Conservation (phyloP, 2,329 filamentous ascomycete genomes). For the Fusarium sp. region DNA sequence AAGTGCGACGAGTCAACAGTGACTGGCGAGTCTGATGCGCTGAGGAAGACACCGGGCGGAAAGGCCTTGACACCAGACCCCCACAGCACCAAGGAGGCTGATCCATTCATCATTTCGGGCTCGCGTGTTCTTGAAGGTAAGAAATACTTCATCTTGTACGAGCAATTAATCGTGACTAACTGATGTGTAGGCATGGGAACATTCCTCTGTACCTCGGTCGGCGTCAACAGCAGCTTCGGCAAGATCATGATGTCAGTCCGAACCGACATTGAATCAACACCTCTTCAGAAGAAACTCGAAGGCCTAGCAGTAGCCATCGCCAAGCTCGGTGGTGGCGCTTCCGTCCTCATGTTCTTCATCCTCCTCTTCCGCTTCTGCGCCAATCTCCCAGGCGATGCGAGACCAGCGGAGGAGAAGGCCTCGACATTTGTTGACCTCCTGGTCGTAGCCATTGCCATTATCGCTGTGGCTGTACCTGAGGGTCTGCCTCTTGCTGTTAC, state of each 20-base stretch:
- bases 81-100: slow-evolving; percentile 76
- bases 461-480: slow-evolving; percentile 84
- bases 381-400: slow-evolving; percentile 66
- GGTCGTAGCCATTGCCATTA: slow-evolving; percentile 82
- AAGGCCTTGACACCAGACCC: slow-evolving; percentile 79
- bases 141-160: neutral
- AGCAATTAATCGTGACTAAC: neutral
- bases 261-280: slow-evolving; percentile 80
- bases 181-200: slow-evolving; percentile 61
- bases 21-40: slow-evolving; percentile 81
- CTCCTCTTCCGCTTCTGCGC: slow-evolving; percentile 88
- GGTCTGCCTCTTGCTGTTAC: slow-evolving; percentile 84
- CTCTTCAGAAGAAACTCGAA: slow-evolving; percentile 81
- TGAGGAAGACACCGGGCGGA: slow-evolving; percentile 75
- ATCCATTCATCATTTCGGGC: slow-evolving; percentile 90
- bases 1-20: slow-evolving; percentile 54
- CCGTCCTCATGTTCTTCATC: slow-evolving; percentile 84
- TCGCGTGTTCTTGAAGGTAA: slow-evolving; percentile 79
- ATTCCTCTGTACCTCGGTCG: slow-evolving; percentile 79
- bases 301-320: slow-evolving; percentile 82
- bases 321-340: slow-evolving; percentile 81
- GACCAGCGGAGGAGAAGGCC: slow-evolving; percentile 77
- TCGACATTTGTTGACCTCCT: slow-evolving; percentile 82
- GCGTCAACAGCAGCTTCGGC: slow-evolving; percentile 79
- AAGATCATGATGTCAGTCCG: slow-evolving; percentile 81